phyloP scores from a whole-genome alignment of 768 basidiomycete species.

The Cyclocybe aegerita region DNA sequence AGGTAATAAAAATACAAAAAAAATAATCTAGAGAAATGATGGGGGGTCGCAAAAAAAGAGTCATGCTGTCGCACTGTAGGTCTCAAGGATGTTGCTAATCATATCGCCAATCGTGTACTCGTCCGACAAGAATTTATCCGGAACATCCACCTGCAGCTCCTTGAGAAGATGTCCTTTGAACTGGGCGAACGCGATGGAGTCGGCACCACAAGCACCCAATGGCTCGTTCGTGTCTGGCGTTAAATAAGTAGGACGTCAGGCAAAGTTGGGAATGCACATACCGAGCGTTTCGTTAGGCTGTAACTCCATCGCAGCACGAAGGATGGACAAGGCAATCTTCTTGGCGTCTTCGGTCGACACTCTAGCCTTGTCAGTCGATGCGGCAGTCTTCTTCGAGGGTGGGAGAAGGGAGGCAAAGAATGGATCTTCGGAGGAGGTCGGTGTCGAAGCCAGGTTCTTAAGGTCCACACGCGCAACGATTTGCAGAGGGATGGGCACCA shows the following conservation, averaged over 20 bases:
- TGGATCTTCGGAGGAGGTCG: slow-evolving; percentile 20
- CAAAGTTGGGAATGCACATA: slow-evolving; percentile 10
- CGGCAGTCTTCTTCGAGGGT: slow-evolving; percentile 1
- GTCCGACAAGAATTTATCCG: slow-evolving; percentile 30
- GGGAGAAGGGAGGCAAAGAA: slow-evolving; percentile 19
- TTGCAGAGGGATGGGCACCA: slow-evolving; percentile 18
- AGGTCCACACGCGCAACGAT: slow-evolving; percentile 21
- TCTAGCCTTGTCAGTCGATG: slow-evolving; percentile 4
- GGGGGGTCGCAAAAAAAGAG: neutral
- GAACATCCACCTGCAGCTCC: slow-evolving; percentile 31
- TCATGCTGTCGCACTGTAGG: slow-evolving; percentile 10
- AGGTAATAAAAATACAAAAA: neutral
- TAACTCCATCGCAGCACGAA: slow-evolving; percentile 27
- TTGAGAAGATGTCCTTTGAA: slow-evolving; percentile 29
- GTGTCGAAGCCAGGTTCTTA: slow-evolving; percentile 17
- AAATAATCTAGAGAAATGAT: neutral
- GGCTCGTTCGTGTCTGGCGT: slow-evolving; percentile 24
- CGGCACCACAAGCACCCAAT: slow-evolving; percentile 28
- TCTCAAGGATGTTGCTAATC: slow-evolving; percentile 23
- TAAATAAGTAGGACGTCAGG: neutral
- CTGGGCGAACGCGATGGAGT: slow-evolving; percentile 35
- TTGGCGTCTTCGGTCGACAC: slow-evolving; percentile 16
- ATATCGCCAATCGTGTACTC: slow-evolving; percentile 29
- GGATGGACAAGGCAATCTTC: slow-evolving; percentile 17
- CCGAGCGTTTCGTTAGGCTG: slow-evolving; percentile 26